Evolutionary conservation across 345 rosid species (phyloP), one percentile per base, ranked within the genome.

Genomic region (Hibiscus syriacus): DNA sequence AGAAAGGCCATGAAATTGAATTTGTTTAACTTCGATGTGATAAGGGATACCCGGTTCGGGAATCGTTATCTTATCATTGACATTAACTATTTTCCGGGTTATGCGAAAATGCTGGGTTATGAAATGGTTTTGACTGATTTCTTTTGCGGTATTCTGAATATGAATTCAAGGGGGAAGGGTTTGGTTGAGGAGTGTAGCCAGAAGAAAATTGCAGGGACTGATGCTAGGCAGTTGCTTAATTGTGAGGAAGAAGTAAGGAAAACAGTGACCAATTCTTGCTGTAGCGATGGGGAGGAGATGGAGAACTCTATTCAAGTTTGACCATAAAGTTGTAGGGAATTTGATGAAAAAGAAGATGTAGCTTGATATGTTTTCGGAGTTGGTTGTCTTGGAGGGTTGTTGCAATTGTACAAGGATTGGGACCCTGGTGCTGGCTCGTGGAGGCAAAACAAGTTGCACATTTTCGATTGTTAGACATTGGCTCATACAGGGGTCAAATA

Each of bases 21-120:
- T 16, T 66, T 86, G 71, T 84, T 86, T 57, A 84, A 86, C 66
- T 84, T 86, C 46, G 91, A 86, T 77, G 84, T 86, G 67, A 84
- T 86, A 7, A 80, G 87, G 61, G 91, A 84, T 62, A 68, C 76
- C 16, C 75, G 84, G 59, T 68, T 67, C 67, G 75, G 81, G 57
- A 77, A 76, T 52, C 69, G 89, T 17, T 86, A 82, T 58, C 78
- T 86, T 39, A 72, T 86, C 55, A 82, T 86, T 38, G 92, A 86
- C 59, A 86, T 86, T 16, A 86, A 86, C 70, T 84, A 84, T 69
- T 84, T 86, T 57, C 89, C 92, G 34, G 89, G 87, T 39, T 86
- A 82, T 52, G 81, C 87, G 1, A 86, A 86, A 77, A 75, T 84
- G 84, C 89, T 85, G 0, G 70, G 76, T 45, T 84, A 82, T 66